Evolutionary conservation across 352 stramenopile species (phyloP).

Genomic region (Pythium aphanidermatum): DNA sequence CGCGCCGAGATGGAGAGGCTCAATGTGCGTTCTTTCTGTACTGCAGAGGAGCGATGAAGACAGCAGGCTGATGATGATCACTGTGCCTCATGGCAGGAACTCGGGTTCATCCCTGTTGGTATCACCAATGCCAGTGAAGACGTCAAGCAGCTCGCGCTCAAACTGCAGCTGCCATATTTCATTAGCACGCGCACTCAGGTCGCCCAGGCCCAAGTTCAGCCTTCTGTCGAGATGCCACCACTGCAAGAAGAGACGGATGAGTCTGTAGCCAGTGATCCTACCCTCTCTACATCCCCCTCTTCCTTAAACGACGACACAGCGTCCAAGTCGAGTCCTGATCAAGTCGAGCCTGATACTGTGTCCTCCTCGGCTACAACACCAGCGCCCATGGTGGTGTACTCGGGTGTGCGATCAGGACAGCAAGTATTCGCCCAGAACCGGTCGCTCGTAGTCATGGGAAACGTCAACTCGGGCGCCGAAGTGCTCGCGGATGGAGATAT

Average conservation of each 20-base stretch:
- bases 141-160: conserved; percentile 59
- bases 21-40: conserved; percentile 26
- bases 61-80: not conserved
- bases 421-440: conserved; percentile 81
- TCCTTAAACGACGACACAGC: no score
- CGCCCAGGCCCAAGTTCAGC: conserved; percentile 14
- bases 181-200: conserved; percentile 61
- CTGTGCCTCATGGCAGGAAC: conserved; percentile 1
- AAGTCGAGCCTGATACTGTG: conserved; percentile 4
- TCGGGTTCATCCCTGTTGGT: conserved; percentile 56
- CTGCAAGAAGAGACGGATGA: no score
- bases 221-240: no score
- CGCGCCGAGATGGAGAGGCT: conserved; percentile 56
- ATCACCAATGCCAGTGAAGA: conserved; percentile 85
- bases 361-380: not conserved
- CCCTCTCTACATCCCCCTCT: not conserved
- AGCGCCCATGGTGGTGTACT: conserved; percentile 58
- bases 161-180: conserved; percentile 63
- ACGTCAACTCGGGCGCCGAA: conserved; percentile 83
- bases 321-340: no score
- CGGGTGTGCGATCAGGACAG: conserved; percentile 81
- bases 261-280: no score
- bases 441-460: conserved; percentile 78
- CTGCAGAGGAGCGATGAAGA: not conserved
- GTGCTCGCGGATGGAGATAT: conserved; percentile 86